Evolutionary conservation across 1,139 yeast genomes (phyloP), one percentile per base, ranked within the genome.

Genomic region (Suhomyces ambrosiae): DNA sequence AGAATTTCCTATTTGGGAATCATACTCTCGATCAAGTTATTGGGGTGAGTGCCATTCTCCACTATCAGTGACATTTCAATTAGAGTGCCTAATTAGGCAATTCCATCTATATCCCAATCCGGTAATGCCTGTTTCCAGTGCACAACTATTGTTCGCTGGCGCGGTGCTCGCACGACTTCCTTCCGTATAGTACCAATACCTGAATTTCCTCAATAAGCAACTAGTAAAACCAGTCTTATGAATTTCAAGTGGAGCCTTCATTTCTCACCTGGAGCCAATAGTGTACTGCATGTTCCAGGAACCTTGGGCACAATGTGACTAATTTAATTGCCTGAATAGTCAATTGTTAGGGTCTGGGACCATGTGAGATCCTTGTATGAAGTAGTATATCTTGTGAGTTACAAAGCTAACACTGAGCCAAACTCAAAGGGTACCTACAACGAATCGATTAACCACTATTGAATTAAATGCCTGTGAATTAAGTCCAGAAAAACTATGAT

Each of bases 51-150:
- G 18, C 21, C 7, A 19, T 7, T n/a, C 21, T 14, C 30, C 19
- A 25, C 18, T 24, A 29, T 23, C n/a, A 23, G 16, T 16, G 19
- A 9, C 23, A 17, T 30, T 10, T 36, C 29, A 38, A 40, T 48
- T 33, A 33, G 14, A 23, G 30, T 44, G 34, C 54, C 53, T 16
- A 46, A 47, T 34, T 37, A 35, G 52, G 54, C 27, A 49, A 42
- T 49, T 40, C 34, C 12, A 8, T 26, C 14, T 26, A 33, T 40
- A n/a, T 40, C 47, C 42, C 37, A 26, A 38, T 34, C 7, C 7
- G 40, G 47, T 19, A 43, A 30, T 39, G 11, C 14, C 16, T n/a
- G 12, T 23, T 18, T n/a, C 21, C 11, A 32, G 8, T 5, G 13
- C 18, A 7, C 22, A 6, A 23, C 25, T n/a, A 23, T 23, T 24